Conservation (phyloP, 2,329 filamentous ascomycete species). For the Ceratocystis cubensis region DNA sequence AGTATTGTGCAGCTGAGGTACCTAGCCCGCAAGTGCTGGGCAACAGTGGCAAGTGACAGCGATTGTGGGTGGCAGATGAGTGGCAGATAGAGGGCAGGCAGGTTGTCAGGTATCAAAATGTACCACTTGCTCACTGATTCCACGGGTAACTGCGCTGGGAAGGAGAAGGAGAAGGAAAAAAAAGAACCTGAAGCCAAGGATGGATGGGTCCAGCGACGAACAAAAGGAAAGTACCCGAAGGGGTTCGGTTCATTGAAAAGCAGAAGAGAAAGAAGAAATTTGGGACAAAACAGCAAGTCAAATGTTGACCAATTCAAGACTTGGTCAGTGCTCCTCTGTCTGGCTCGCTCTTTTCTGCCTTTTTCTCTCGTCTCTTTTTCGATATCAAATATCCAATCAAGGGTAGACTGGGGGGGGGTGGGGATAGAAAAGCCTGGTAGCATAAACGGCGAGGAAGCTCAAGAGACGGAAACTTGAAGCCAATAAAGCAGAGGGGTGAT, state of each 20-base stretch:
- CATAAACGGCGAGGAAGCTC: constrained; percentile 2
- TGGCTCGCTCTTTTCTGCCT: not conserved
- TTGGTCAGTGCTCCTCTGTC: not conserved
- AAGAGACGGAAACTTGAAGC: constrained; percentile 9
- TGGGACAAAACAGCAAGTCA: not conserved
- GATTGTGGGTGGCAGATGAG: not conserved
- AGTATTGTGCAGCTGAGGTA: no score
- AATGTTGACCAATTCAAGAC: not conserved
- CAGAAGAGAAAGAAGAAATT: constrained; percentile 7
- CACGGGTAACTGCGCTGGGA: not conserved
- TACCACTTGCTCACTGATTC: not conserved
- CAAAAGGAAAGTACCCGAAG: not conserved
- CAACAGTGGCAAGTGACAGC: not conserved
- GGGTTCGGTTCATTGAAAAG: not conserved
- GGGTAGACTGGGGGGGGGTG: not conserved
- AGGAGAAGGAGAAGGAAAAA: not conserved
- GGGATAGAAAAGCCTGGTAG: not conserved
- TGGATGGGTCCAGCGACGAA: not conserved
- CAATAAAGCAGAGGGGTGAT: constrained; percentile 11
- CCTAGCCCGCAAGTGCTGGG: no score
- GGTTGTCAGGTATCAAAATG: not conserved
- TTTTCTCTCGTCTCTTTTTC: not conserved
- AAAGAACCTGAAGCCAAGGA: constrained; percentile 1
- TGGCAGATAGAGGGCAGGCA: not conserved
- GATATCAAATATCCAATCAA: not conserved